These are phyloP conservation scores for Yamadazyma jaroonii DNA, from an alignment of 1,139 yeast species.

Conservation along the genomic window DNA sequence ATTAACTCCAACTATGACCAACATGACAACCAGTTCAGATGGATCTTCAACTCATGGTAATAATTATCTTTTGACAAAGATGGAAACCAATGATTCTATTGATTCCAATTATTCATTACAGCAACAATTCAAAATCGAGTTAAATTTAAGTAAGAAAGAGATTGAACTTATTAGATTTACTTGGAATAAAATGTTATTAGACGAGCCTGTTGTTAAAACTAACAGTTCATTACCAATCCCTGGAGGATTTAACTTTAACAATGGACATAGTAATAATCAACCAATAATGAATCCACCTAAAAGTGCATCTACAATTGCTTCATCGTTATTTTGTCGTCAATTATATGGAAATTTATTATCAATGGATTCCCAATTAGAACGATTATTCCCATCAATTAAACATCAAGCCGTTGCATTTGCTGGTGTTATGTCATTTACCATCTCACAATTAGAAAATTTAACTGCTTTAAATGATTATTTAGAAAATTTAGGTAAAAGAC, in stretches of 20 bases:
- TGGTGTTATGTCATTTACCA: constrained; percentile 68
- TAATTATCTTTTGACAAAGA: constrained; percentile 36
- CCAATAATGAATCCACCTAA: constrained; percentile 4
- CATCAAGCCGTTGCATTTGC: constrained; percentile 80
- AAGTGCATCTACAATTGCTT: constrained; percentile 22
- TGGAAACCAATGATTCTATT: constrained; percentile 49
- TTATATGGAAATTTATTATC: constrained; percentile 57
- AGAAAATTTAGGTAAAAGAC: constrained; percentile 67
- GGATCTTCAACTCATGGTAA: constrained; percentile 1
- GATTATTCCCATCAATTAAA: constrained; percentile 59
- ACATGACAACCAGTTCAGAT: constrained; percentile 9
- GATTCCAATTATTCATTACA: constrained; percentile 21
- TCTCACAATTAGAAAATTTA: constrained; percentile 43
- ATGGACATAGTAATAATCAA: constrained; percentile 3
- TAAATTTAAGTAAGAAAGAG: constrained; percentile 29
- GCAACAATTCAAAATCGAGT: constrained; percentile 20
- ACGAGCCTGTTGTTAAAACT: constrained; percentile 25
- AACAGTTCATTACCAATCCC: constrained; percentile 24
- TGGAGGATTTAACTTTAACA: constrained; percentile 20
- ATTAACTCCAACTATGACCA: constrained; percentile 10
- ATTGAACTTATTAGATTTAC: constrained; percentile 42
- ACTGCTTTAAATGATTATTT: constrained; percentile 55
- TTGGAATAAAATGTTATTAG: constrained; percentile 44
- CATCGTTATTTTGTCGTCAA: constrained; percentile 58
- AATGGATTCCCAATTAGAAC: constrained; percentile 53